phyloP scores from a whole-genome alignment of 1,284 basidiomycete species.

The Trametes versicolor region DNA sequence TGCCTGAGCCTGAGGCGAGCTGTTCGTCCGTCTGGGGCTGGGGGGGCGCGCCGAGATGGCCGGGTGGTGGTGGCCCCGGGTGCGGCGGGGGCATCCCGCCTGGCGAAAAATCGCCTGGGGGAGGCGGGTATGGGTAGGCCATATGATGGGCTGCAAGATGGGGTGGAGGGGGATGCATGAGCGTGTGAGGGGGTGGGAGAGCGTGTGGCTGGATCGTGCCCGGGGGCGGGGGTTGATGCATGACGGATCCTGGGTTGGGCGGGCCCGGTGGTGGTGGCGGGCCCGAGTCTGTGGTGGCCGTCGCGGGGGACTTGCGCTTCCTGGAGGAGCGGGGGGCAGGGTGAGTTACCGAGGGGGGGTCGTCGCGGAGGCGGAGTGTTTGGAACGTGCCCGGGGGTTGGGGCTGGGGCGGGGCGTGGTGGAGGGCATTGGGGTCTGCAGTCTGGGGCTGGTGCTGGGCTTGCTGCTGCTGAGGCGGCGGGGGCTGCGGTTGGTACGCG shows the following conservation, averaged over 20 bases:
- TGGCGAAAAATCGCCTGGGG: slow-evolving; percentile 55
- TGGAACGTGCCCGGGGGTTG: slow-evolving; percentile 52
- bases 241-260: slow-evolving; percentile 50
- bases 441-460: slow-evolving; percentile 39
- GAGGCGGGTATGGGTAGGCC: slow-evolving; percentile 37
- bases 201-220: slow-evolving; percentile 45
- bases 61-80: slow-evolving; percentile 34
- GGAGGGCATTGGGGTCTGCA: slow-evolving; percentile 37
- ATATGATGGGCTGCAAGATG: slow-evolving; percentile 38
- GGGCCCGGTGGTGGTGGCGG: slow-evolving; percentile 41
- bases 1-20: slow-evolving; percentile 47
- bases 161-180: slow-evolving; percentile 39
- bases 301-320: slow-evolving; percentile 51
- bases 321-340: slow-evolving; percentile 44
- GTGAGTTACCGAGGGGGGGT: slow-evolving; percentile 51
- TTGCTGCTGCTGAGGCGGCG: slow-evolving; percentile 45
- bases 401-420: slow-evolving; percentile 41
- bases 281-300: slow-evolving; percentile 51
- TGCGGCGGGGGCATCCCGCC: slow-evolving; percentile 58
- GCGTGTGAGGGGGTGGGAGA: slow-evolving; percentile 41
- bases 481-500: slow-evolving; percentile 48
- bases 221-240: slow-evolving; percentile 43
- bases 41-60: slow-evolving; percentile 37
- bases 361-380: slow-evolving; percentile 72
- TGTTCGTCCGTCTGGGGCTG: slow-evolving; percentile 42